Conservation (phyloP, 1,284 basidiomycete species). For the Microbotryomycetes sp. region DNA sequence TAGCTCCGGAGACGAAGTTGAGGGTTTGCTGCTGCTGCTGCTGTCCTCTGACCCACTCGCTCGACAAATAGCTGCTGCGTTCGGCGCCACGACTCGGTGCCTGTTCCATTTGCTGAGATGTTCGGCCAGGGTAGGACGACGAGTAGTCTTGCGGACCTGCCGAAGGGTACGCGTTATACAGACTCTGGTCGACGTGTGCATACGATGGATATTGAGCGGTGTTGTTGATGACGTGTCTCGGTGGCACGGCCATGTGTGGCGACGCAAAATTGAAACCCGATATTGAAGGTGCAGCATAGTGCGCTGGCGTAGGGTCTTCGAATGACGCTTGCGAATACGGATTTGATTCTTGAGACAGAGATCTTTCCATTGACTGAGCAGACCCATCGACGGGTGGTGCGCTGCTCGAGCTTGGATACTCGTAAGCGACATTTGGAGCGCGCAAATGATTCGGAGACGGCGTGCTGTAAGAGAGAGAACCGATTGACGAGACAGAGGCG, state of each 20-base stretch:
- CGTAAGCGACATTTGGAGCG: neutral
- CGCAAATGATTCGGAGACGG: neutral
- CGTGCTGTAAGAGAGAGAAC: too few species aligned
- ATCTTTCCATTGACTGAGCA: neutral
- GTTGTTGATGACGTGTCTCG: too few species aligned
- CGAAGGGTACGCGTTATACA: too few species aligned
- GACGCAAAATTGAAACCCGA: neutral
- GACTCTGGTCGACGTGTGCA: too few species aligned
- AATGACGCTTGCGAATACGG: neutral
- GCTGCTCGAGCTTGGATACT: neutral
- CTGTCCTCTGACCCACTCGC: slow-evolving; percentile 1
- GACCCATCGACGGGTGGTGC: neutral
- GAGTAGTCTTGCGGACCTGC: too few species aligned
- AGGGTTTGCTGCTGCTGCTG: neutral
- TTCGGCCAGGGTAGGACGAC: too few species aligned
- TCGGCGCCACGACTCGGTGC: neutral
- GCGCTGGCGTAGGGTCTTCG: neutral
- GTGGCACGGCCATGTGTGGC: neutral
- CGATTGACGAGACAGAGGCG: too few species aligned
- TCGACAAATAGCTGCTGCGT: neutral
- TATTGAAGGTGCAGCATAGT: neutral
- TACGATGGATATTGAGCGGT: neutral
- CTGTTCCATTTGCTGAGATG: neutral
- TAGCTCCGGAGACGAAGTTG: neutral
- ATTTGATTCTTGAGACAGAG: neutral